phyloP scores from a whole-genome alignment of 1,284 basidiomycete genomes.

The Neotropicomus parvogracilis region DNA sequence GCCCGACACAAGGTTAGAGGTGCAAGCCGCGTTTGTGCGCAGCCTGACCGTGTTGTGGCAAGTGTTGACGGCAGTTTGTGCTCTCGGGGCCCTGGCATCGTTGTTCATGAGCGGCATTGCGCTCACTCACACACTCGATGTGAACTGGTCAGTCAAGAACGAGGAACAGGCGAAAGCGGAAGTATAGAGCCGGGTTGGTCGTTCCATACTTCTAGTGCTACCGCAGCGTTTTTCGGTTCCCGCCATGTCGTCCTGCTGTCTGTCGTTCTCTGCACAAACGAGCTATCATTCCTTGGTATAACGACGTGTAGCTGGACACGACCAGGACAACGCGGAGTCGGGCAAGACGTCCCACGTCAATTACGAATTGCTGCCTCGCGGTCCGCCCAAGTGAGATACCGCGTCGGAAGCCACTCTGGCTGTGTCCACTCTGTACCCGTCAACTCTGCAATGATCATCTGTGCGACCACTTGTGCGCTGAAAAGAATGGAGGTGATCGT shows the following conservation, averaged over 20 bases:
- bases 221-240: too few relatives aligned
- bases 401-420: conserved; percentile 63
- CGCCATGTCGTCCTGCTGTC: too few relatives aligned
- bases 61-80: conserved; percentile 8
- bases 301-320: too few relatives aligned
- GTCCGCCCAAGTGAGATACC: conserved; percentile 49
- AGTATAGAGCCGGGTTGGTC: background rate
- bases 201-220: too few relatives aligned
- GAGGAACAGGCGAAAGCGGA: background rate
- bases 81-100: conserved; percentile 9
- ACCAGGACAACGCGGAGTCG: too few relatives aligned
- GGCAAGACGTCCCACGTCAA: background rate
- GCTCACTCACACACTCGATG: conserved; percentile 9
- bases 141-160: conserved; percentile 6
- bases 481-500: too few relatives aligned
- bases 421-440: conserved; percentile 41
- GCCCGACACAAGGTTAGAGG: background rate
- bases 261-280: too few relatives aligned
- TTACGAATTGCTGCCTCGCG: conserved; percentile 1
- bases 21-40: conserved; percentile 12
- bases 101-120: conserved; percentile 15
- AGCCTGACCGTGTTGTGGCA: conserved; percentile 14
- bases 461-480: conserved; percentile 64
- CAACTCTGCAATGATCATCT: conserved; percentile 61
- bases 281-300: too few relatives aligned